Evolutionary conservation across 352 stramenopile species (phyloP), one percentile per base, ranked within the genome.

Genomic region (Pythium apleroticum): DNA sequence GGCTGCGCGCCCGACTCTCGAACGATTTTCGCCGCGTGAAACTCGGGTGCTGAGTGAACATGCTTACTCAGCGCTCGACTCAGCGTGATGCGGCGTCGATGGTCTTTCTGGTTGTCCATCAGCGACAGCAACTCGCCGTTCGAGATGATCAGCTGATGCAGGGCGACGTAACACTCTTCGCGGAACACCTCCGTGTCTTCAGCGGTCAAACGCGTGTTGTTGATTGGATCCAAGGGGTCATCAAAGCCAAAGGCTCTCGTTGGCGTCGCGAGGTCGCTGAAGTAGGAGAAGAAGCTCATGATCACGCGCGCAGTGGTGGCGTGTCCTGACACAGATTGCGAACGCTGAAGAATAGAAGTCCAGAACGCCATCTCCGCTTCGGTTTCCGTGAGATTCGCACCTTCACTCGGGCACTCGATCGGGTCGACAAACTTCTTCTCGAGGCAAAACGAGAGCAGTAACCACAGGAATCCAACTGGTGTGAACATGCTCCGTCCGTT

Each of bases 351-450:
- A 10, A 90, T n/a, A 4, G 52, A 37, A 0, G 81, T 81, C 85
- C 81, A 93, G 65, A 91, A 91, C 19, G 69, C 66, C 20, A 87
- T 84, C 25, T 91, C 78, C 1, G 74, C 70, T n/a, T 91, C 74
- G 20, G 76, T 78, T 15, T 68, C 67, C 10, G 59, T 22, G 10
- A 28, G 41, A 14, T 31, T 8, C n/a, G 59, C 4, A 17, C 30
- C 33, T 6, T 45, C 19, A 4, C 20, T 20, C 3, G 54, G 62
- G 53, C 55, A 69, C 20, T 80, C 70, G 20, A 91, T 77, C 24
- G 48, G 63, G 11, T 76, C 24, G 0, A 93, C 73, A 57, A 81
- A 88, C 8, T 73, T 66, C 10, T 80, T 57, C 22, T 84, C 54
- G 20, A 74, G 69, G 57, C 81, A 92, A 72, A 92, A 93, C 0